Conservation (phyloP, 805 yeast species). For the Candida dajiaensis region DNA sequence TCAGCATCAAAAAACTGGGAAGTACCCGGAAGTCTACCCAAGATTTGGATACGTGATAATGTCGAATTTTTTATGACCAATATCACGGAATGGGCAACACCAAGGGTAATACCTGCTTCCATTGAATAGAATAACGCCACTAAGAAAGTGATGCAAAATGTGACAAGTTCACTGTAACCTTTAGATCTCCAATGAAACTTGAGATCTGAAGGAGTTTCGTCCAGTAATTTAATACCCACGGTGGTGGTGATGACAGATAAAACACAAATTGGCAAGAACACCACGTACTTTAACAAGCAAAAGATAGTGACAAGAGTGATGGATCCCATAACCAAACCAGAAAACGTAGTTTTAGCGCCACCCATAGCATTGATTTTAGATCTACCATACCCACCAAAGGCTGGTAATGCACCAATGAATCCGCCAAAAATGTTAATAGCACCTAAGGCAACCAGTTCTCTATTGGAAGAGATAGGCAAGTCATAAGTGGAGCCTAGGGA, state of each 20-base stretch:
- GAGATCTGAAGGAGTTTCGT: conserved; percentile 80
- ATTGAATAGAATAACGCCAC: conserved; percentile 70
- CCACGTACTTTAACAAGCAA: conserved; percentile 55
- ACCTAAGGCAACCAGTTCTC: conserved; percentile 90
- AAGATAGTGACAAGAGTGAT: conserved; percentile 61
- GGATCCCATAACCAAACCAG: conserved; percentile 81
- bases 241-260: conserved; percentile 74
- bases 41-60: conserved; percentile 75
- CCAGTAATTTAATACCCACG: conserved; percentile 71
- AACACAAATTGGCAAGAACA: conserved; percentile 72
- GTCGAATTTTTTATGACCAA: conserved; percentile 79
- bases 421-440: conserved; percentile 58
- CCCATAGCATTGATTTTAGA: conserved; percentile 82
- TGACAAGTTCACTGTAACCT: conserved; percentile 73
- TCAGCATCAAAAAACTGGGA: conserved; percentile 68
- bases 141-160: conserved; percentile 57
- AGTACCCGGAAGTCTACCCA: conserved; percentile 62
- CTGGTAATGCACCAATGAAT: conserved; percentile 60
- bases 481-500: conserved; percentile 73
- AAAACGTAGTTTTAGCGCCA: conserved; percentile 80
- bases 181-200: conserved; percentile 63
- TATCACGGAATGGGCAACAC: conserved; percentile 72
- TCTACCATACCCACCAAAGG: conserved; percentile 95
- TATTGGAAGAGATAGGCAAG: conserved; percentile 70
- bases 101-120: conserved; percentile 87